Base-by-base conservation (phyloP, 768 basidiomycete genomes). In the Suillus ampliporus region DNA sequence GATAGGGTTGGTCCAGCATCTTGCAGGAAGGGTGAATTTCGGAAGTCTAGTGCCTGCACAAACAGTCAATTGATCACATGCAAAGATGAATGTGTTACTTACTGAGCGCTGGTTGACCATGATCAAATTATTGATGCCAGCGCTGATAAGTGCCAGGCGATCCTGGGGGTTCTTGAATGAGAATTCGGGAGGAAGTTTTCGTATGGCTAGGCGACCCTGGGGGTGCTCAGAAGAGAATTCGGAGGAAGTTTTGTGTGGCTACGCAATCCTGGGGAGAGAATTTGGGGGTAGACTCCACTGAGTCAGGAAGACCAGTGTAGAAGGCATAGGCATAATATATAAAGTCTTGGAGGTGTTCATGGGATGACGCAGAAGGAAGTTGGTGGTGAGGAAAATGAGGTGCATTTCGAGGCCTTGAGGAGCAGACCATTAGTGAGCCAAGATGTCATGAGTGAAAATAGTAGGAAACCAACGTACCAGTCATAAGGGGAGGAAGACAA, bases 161-260 rank as follows among this genome's bases (percentile, higher is more conserved):
- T 73, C 78, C 5, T 63, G 59, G 2, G 86, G 86, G 35, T 70
- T 80, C 64, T 81, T 73, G 0, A 82, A 82, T 0, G 85, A 77
- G 57, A 86, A 86, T 4, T 74, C 17, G 40, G 15, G 40, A 40
- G 40, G 40, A 15, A 40, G 40, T n/a, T n/a, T n/a, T n/a, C n/a
- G n/a, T n/a, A n/a, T n/a, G n/a, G n/a, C n/a, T n/a, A n/a, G n/a
- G n/a, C n/a, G n/a, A n/a, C n/a, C n/a, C n/a, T n/a, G n/a, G n/a
- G n/a, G n/a, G n/a, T n/a, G n/a, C n/a, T n/a, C n/a, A n/a, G n/a
- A n/a, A n/a, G n/a, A n/a, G n/a, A n/a, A n/a, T n/a, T n/a, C n/a
- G n/a, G n/a, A n/a, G n/a, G n/a, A n/a, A n/a, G n/a, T n/a, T n/a
- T n/a, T n/a, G n/a, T n/a, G n/a, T n/a, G n/a, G n/a, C n/a, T n/a